phyloP scores from a whole-genome alignment of 2,329 filamentous ascomycete genomes.

The Pezicula carpinea region DNA sequence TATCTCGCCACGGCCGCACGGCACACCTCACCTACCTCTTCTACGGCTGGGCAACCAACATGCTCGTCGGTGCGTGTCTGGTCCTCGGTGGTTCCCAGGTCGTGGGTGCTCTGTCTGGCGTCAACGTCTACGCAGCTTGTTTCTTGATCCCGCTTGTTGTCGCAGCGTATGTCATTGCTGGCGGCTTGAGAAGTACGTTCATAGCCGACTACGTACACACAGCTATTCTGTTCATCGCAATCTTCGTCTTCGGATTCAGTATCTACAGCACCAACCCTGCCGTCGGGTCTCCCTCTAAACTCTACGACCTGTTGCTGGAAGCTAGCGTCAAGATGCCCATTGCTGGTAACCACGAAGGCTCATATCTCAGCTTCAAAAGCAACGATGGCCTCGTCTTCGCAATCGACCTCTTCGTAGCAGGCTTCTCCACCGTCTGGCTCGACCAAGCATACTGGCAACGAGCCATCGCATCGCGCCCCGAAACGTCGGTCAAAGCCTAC shows the following conservation, averaged over 20 bases:
- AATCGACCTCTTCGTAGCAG: conserved; percentile 31
- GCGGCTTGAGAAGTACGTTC: conserved; percentile 36
- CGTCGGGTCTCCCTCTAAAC: conserved; percentile 28
- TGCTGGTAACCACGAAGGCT: conserved; percentile 29
- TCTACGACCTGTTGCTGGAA: conserved; percentile 34
- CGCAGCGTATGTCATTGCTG: conserved; percentile 34
- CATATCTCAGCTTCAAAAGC: conserved; percentile 33
- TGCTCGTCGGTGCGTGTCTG: conserved; percentile 35
- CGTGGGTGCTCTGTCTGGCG: conserved; percentile 34
- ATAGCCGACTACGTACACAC: conserved; percentile 39
- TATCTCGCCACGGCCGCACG: conserved; percentile 31
- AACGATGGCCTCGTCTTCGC: conserved; percentile 34
- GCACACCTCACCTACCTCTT: conserved; percentile 36
- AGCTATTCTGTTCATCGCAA: conserved; percentile 33
- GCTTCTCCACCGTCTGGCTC: conserved; percentile 34
- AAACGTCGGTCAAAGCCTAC: conserved; percentile 37
- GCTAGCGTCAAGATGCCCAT: conserved; percentile 31
- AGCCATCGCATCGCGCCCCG: conserved; percentile 36
- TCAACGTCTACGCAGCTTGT: conserved; percentile 37
- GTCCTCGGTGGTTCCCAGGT: conserved; percentile 35
- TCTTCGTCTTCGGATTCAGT: conserved; percentile 35
- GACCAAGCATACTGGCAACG: conserved; percentile 42
- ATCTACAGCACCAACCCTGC: conserved; percentile 27
- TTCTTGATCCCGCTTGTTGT: conserved; percentile 37
- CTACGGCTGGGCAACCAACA: conserved; percentile 35